Percentiles rank a stretch among this genome's conserved stretches.
These are phyloP conservation scores for Blastomyces percursus DNA, from an alignment of 2,329 filamentous ascomycete species.

Conservation along the genomic window DNA sequence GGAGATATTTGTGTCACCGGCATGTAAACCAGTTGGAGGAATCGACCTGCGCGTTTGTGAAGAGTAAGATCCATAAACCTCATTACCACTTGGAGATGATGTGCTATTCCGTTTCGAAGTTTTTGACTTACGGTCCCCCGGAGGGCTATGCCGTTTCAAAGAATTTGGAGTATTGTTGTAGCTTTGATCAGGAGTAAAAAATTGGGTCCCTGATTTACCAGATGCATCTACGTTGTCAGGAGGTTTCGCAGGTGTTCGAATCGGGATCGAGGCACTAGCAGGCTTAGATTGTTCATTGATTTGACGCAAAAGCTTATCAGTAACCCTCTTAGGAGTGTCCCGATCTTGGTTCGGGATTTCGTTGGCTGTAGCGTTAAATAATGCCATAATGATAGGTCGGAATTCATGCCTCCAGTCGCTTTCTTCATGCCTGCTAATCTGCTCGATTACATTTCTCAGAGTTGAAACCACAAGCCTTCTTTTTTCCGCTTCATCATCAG, in stretches of 20 bases:
- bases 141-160: conserved; percentile 27
- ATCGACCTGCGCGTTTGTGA: conserved; percentile 16
- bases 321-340: not conserved
- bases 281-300: not conserved
- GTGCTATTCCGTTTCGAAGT: conserved; percentile 21
- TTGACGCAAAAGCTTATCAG: not conserved
- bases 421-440: not conserved
- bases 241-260: not conserved
- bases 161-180: conserved; percentile 6
- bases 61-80: conserved; percentile 12
- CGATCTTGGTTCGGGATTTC: not conserved
- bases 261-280: not conserved
- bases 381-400: not conserved
- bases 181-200: not conserved
- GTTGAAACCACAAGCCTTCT: not conserved
- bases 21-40: conserved; percentile 19
- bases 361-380: not conserved
- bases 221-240: conserved; percentile 5
- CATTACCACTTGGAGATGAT: conserved; percentile 20
- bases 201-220: not conserved
- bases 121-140: conserved; percentile 20
- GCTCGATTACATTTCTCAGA: conserved; percentile 1
- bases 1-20: conserved; percentile 33
- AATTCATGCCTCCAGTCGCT: conserved; percentile 1
- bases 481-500: not conserved